Evolutionary conservation across 2,329 filamentous ascomycete genomes (phyloP).

Genomic region (Arthrinium phaeospermum): DNA sequence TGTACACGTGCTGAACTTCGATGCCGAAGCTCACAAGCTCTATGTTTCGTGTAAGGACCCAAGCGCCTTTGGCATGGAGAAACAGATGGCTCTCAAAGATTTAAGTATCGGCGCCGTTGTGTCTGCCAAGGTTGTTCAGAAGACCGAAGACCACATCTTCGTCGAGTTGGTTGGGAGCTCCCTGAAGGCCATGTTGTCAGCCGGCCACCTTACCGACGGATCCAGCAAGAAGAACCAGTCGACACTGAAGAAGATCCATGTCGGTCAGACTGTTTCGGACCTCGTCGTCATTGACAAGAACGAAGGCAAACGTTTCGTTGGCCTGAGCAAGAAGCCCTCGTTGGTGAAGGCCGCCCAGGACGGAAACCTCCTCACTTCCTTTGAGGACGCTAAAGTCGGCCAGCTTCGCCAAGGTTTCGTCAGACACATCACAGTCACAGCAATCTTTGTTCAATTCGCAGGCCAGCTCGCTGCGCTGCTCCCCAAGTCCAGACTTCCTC

Average conservation of each 20-base stretch:
- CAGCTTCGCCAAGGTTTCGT: conserved; percentile 78
- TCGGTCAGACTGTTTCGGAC: conserved; percentile 82
- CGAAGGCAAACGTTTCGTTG: conserved; percentile 75
- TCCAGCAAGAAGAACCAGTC: conserved; percentile 75
- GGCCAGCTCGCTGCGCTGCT: conserved; percentile 78
- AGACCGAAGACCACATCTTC: conserved; percentile 76
- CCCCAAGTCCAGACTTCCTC: conserved; percentile 77
- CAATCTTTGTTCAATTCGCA: conserved; percentile 88
- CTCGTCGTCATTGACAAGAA: conserved; percentile 89
- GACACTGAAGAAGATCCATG: conserved; percentile 78
- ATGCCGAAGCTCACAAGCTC: conserved; percentile 72
- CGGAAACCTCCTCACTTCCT: conserved; percentile 71
- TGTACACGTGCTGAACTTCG: conserved; percentile 83
- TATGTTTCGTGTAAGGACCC: conserved; percentile 94
- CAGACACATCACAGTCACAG: conserved; percentile 80
- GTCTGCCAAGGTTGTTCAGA: conserved; percentile 80
- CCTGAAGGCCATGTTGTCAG: conserved; percentile 77
- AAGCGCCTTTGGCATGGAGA: conserved; percentile 73
- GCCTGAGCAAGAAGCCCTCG: conserved; percentile 82
- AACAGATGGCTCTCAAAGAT: conserved; percentile 76
- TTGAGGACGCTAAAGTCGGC: conserved; percentile 75
- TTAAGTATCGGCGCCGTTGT: conserved; percentile 77
- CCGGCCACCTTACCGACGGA: conserved; percentile 85
- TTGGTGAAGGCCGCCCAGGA: conserved; percentile 77
- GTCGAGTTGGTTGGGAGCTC: conserved; percentile 77